Base-by-base conservation (phyloP, 176 grass and related monocot species). In the Areca catechu region DNA sequence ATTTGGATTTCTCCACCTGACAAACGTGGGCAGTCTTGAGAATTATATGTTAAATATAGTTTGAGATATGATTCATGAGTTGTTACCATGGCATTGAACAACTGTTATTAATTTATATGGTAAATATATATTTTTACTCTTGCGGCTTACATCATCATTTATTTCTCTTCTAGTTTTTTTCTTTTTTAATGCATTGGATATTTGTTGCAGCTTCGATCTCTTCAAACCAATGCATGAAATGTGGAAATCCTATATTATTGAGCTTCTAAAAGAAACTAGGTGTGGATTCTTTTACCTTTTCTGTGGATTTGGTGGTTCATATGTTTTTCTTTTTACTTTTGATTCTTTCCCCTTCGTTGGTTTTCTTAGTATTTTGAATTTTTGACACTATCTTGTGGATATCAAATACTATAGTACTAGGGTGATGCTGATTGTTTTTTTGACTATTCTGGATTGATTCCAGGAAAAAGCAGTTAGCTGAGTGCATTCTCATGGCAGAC, bases 211-310 rank as follows among this genome's bases (percentile, higher is more conserved):
- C 49, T 97, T 82, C 80, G 78, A 91, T 49, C 78, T 83, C 30
- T 88, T 88, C 68, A 80, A 77, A 69, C 78, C 80, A 79, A 88
- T 97, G 86, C 77, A 91, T 85, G 86, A 83, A 60, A 82, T 82
- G 77, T 97, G 92, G 86, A 91, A 91, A 62, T 75, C 58, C 5
- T 85, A 97, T 57, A 88, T 88, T 57, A 43, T 19, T 53, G 69
- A 86, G 69, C 85, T 95, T 57, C 60, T 67, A 14, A 81, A 81
- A 79, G 76, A 65, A 20, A 66, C 57, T 3, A 62, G 69, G 85
- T 89, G 61, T 24, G 68, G 16, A 70, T 77, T 49, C n/a, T 20
- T 34, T 55, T 21, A 18, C 16, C 18, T 34, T 20, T 19, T 19
- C 4, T 25, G 16, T 4, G 6, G 24, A 54, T 19, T 56, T 43